Evolutionary conservation across 2,329 filamentous ascomycete species (phyloP).

Genomic region (Trichoderma atroviride): DNA sequence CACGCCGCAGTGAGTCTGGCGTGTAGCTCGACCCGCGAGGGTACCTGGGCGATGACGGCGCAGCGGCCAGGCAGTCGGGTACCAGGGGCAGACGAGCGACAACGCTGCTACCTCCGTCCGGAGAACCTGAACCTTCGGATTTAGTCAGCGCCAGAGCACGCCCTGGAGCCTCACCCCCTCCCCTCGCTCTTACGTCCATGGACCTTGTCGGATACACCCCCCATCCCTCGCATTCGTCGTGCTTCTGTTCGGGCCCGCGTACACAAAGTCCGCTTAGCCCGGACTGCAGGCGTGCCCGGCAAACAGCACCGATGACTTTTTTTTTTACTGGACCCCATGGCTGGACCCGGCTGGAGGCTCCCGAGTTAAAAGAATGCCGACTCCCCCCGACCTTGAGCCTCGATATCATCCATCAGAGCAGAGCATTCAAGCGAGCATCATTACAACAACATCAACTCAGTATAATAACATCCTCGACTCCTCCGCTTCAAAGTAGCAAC

Average conservation of each 20-base stretch:
- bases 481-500: not conserved
- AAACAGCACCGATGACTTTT: conserved; percentile 20
- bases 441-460: not conserved
- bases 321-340: conserved; percentile 8
- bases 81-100: conserved; percentile 20
- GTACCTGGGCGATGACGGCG: conserved; percentile 20
- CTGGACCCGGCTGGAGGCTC: conserved; percentile 20
- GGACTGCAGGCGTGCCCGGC: conserved; percentile 13
- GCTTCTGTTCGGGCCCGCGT: conserved; percentile 24
- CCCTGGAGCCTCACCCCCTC: not conserved
- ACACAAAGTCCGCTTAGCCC: conserved; percentile 28
- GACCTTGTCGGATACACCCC: conserved; percentile 11
- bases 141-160: conserved; percentile 25
- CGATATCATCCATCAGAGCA: conserved; percentile 17
- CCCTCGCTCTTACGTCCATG: not conserved
- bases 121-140: conserved; percentile 16
- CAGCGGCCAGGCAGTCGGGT: conserved; percentile 23
- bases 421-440: conserved; percentile 13
- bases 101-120: conserved; percentile 10
- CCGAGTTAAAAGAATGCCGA: conserved; percentile 34
- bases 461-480: not conserved
- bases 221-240: conserved; percentile 24
- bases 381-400: conserved; percentile 29
- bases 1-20: not conserved
- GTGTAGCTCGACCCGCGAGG: conserved; percentile 20